Conservation (phyloP, 441 rosid genomes). For the Omphalea diandra region DNA sequence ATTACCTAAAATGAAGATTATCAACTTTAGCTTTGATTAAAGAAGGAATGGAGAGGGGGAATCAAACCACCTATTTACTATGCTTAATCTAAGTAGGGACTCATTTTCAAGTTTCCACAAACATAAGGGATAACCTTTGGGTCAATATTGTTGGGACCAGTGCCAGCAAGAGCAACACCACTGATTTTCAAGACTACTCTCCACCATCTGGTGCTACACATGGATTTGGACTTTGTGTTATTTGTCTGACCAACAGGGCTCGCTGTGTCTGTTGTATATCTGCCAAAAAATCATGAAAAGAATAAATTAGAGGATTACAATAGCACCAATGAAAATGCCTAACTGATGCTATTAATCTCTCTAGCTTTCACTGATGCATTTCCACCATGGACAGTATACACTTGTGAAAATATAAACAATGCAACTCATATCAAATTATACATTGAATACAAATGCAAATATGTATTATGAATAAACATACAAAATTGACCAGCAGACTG, state of each 20-base stretch:
- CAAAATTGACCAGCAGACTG: not conserved
- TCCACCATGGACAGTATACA: not conserved
- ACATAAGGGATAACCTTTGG: conserved; percentile 52
- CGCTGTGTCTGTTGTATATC: conserved; percentile 39
- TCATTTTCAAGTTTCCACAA: not conserved
- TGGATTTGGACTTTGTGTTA: conserved; percentile 45
- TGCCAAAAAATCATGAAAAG: conserved; percentile 22
- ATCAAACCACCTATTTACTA: not conserved
- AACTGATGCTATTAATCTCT: not conserved
- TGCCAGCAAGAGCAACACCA: conserved; percentile 74
- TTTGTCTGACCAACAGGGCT: conserved; percentile 45
- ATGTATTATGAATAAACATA: not conserved
- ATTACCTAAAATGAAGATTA: conserved; percentile 47
- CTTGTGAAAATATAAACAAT: not conserved
- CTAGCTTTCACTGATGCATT: not conserved
- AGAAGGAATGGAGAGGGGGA: not conserved
- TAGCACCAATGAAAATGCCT: not conserved
- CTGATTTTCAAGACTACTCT: conserved; percentile 85
- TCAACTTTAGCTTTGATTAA: conserved; percentile 3
- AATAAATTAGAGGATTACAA: not conserved
- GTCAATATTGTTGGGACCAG: conserved; percentile 60
- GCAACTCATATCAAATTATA: not conserved
- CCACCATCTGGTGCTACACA: conserved; percentile 65
- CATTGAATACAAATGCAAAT: not conserved
- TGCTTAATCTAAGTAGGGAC: not conserved